Evolutionary conservation across 768 basidiomycete genomes (phyloP).

Genomic region (Lentinula guzmanii): DNA sequence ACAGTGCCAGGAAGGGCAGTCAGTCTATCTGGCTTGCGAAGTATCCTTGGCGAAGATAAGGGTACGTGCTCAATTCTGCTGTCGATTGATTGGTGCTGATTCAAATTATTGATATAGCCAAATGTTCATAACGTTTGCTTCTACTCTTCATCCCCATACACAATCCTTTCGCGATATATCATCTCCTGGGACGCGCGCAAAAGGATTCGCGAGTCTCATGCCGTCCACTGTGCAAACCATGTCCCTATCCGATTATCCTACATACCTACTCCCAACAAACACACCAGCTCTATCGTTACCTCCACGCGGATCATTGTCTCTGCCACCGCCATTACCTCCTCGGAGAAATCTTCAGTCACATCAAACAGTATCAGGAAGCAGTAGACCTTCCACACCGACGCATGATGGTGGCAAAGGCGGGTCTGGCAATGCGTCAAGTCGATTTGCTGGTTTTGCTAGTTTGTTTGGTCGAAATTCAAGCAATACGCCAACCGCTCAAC

Average conservation of each 20-base stretch:
- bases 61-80: conserved; percentile 11
- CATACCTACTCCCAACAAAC: conserved; percentile 36
- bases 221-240: conserved; percentile 28
- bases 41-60: conserved; percentile 51
- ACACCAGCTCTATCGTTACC: conserved; percentile 40
- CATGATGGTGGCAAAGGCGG: conserved; percentile 5
- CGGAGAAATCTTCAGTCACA: conserved; percentile 20
- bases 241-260: conserved; percentile 38
- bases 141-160: conserved; percentile 13
- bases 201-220: conserved; percentile 43
- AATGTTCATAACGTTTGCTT: conserved; percentile 8
- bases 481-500: neutral
- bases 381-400: conserved; percentile 16
- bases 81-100: neutral
- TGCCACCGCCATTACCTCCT: conserved; percentile 22
- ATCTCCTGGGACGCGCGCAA: conserved; percentile 25
- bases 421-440: neutral
- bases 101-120: conserved; percentile 6
- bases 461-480: conserved; percentile 3
- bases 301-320: conserved; percentile 29
- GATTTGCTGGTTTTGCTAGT: neutral
- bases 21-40: conserved; percentile 81
- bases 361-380: neutral
- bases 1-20: conserved; percentile 33
- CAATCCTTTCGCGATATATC: conserved; percentile 12